Percentiles rank a stretch among this genome's conserved stretches.
phyloP scores from a whole-genome alignment of 441 rosid species.

The Manihot esculenta region DNA sequence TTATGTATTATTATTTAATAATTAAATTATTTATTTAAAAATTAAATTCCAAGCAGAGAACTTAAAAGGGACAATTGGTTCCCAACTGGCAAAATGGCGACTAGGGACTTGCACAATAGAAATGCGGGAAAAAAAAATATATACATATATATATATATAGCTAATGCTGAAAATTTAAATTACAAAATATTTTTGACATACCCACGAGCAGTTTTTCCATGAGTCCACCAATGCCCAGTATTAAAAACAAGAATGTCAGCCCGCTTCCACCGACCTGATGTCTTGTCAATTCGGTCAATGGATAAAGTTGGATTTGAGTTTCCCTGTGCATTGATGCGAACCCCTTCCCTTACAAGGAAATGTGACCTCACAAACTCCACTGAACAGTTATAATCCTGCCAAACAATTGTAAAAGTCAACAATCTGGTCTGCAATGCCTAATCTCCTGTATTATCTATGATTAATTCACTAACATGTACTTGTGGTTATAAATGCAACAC shows the following conservation, averaged over 20 bases:
- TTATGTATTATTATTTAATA: too few relatives aligned
- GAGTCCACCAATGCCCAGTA: constrained; percentile 98
- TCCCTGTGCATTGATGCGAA: constrained; percentile 64
- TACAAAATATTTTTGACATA: constrained; percentile 27
- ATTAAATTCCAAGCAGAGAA: too few relatives aligned
- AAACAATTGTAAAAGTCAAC: constrained; percentile 17
- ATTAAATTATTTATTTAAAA: too few relatives aligned
- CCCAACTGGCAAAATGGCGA: too few relatives aligned
- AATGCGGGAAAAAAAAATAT: background rate
- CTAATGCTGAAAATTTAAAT: background rate
- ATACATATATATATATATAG: too few relatives aligned
- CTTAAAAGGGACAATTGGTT: too few relatives aligned
- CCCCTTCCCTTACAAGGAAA: constrained; percentile 91
- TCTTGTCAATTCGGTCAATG: constrained; percentile 80
- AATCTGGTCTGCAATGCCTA: background rate
- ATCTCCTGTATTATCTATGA: background rate
- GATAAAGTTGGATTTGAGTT: constrained; percentile 75
- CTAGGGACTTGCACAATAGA: too few relatives aligned
- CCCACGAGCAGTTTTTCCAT: constrained; percentile 96
- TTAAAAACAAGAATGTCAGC: constrained; percentile 88
- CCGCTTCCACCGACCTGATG: constrained; percentile 60
- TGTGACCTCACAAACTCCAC: constrained; percentile 91
- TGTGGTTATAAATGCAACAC: background rate
- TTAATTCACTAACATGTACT: background rate
- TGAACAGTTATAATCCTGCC: constrained; percentile 76